A percentile compares a stretch with the other conserved stretches of the same genome.
phyloP scores from a whole-genome alignment of 768 basidiomycete genomes.

The Arthromyces matolae region DNA sequence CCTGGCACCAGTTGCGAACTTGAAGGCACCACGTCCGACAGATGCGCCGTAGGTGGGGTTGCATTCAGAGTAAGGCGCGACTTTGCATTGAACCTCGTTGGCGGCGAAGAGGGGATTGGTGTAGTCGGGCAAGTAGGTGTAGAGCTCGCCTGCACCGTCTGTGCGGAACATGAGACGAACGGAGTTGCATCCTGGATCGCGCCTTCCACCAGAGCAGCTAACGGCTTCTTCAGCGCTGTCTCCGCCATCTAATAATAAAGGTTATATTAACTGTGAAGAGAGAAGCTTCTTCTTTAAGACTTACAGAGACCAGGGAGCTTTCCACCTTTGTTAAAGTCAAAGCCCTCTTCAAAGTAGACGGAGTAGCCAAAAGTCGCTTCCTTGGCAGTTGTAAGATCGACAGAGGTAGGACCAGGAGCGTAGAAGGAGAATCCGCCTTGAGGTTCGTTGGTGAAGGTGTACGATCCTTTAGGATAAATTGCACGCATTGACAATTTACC shows the following conservation, averaged over 20 bases:
- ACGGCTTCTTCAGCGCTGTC: conserved; percentile 42
- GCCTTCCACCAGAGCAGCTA: conserved; percentile 63
- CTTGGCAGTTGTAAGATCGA: conserved; percentile 57
- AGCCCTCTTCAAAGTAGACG: conserved; percentile 59
- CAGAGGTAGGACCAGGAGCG: conserved; percentile 49
- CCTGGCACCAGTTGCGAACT: conserved; percentile 61
- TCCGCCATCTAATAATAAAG: conserved; percentile 46
- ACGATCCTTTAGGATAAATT: conserved; percentile 54
- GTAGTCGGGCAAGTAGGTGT: conserved; percentile 64
- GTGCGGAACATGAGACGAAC: conserved; percentile 69
- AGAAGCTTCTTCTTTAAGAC: conserved; percentile 19
- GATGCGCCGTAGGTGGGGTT: conserved; percentile 65
- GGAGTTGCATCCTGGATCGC: conserved; percentile 55
- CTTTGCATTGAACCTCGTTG: conserved; percentile 48
- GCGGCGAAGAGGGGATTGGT: conserved; percentile 34
- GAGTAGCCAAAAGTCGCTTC: conserved; percentile 64
- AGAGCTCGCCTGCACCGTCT: conserved; percentile 59
- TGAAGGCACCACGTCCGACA: conserved; percentile 67
- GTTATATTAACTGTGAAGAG: conserved; percentile 5
- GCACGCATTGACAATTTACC: conserved; percentile 51
- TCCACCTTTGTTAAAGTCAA: conserved; percentile 64
- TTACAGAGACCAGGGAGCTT: conserved; percentile 71
- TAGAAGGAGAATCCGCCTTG: conserved; percentile 71
- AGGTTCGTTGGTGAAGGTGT: conserved; percentile 42
- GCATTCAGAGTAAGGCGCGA: conserved; percentile 47